phyloP scores from a whole-genome alignment of 1,284 basidiomycete genomes.

The Puccinia sorghi region DNA sequence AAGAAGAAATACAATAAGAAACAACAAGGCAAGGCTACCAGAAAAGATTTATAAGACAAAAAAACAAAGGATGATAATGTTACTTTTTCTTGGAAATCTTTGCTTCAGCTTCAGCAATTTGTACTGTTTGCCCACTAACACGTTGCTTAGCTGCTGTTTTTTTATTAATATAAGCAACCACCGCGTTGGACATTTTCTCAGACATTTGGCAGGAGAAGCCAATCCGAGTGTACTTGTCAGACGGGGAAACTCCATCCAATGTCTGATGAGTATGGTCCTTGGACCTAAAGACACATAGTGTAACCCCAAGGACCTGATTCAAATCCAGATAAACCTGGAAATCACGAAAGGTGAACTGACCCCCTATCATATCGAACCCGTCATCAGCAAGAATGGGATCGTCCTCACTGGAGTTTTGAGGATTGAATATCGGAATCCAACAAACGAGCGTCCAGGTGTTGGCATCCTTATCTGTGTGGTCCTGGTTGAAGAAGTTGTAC shows the following conservation, averaged over 20 bases:
- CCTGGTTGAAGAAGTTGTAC: not conserved
- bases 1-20: too few species aligned
- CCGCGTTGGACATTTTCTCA: slow-evolving; percentile 2
- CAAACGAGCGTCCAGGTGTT: not conserved
- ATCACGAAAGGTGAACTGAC: slow-evolving; percentile 12
- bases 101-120: too few species aligned
- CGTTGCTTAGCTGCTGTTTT: not conserved
- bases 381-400: slow-evolving; percentile 17
- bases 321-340: slow-evolving; percentile 15
- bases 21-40: too few species aligned
- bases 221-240: slow-evolving; percentile 12
- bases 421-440: slow-evolving; percentile 3
- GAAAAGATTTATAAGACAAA: too few species aligned
- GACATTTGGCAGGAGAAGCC: slow-evolving; percentile 23
- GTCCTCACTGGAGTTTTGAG: not conserved
- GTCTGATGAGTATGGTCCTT: not conserved
- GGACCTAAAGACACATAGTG: slow-evolving; percentile 8
- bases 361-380: not conserved
- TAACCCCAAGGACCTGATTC: not conserved
- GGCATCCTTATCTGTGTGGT: not conserved
- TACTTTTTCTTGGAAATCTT: too few species aligned
- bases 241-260: not conserved
- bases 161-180: not conserved
- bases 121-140: too few species aligned
- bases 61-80: too few species aligned